These are phyloP conservation scores for Annulohypoxylon moriforme DNA, from an alignment of 495 filamentous ascomycete species.

Conservation along the genomic window DNA sequence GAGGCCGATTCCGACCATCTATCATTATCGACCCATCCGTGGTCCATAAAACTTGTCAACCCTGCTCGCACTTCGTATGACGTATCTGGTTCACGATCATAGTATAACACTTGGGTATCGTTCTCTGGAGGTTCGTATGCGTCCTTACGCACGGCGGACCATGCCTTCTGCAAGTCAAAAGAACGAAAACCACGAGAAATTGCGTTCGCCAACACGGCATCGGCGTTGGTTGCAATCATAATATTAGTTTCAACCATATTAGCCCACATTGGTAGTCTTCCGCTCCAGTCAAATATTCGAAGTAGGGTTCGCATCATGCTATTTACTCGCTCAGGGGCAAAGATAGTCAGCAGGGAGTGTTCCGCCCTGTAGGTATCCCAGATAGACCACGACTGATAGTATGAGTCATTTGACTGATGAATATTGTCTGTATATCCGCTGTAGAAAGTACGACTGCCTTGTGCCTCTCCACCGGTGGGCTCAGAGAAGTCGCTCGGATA, in stretches of 20 bases:
- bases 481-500: constrained; percentile 52
- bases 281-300: constrained; percentile 49
- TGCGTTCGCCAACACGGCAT: constrained; percentile 50
- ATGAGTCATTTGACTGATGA: constrained; percentile 46
- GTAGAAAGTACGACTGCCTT: constrained; percentile 41
- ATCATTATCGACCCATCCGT: constrained; percentile 52
- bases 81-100: constrained; percentile 48
- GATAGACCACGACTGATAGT: constrained; percentile 53
- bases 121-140: constrained; percentile 49
- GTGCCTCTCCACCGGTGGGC: constrained; percentile 28
- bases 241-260: constrained; percentile 53
- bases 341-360: constrained; percentile 47
- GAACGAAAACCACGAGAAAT: constrained; percentile 48
- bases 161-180: constrained; percentile 47
- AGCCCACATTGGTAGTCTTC: constrained; percentile 50
- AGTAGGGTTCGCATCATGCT: constrained; percentile 50
- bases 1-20: constrained; percentile 49
- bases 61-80: constrained; percentile 49
- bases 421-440: constrained; percentile 50
- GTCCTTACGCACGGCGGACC: constrained; percentile 47
- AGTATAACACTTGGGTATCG: constrained; percentile 48
- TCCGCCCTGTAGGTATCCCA: constrained; percentile 52
- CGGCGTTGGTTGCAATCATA: constrained; percentile 51
- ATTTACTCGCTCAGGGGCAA: constrained; percentile 48
- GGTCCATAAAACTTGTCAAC: constrained; percentile 48